Conservation (phyloP, 2,329 filamentous ascomycete genomes). For the Penicillium oxalicum region DNA sequence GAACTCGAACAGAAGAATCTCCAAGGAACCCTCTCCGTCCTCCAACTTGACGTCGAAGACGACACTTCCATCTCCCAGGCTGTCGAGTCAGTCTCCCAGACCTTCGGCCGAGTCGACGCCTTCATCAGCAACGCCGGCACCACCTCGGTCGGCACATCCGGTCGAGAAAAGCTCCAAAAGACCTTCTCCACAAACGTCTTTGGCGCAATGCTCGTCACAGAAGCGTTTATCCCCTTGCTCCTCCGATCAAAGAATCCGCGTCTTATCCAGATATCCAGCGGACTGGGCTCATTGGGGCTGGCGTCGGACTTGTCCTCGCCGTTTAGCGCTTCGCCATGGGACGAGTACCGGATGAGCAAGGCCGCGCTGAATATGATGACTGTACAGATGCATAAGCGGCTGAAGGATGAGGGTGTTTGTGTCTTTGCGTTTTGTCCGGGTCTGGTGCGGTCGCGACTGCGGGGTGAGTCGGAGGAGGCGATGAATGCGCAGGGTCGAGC, state of each 20-base stretch:
- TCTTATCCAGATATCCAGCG: background rate
- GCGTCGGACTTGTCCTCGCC: background rate
- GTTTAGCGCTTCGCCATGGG: constrained; percentile 1
- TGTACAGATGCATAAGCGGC: constrained; percentile 13
- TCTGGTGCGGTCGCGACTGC: background rate
- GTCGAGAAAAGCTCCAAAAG: background rate
- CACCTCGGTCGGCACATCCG: background rate
- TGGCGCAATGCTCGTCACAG: background rate
- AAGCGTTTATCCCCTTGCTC: background rate
- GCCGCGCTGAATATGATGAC: constrained; percentile 17
- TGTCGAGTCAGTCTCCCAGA: background rate
- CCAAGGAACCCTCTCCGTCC: background rate
- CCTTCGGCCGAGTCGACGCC: background rate
- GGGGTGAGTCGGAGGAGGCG: background rate
- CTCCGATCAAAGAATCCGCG: background rate
- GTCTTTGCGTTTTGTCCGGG: background rate
- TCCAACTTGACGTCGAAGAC: background rate
- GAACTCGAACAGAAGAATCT: background rate
- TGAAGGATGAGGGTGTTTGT: constrained; percentile 11
- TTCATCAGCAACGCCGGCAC: constrained; percentile 1
- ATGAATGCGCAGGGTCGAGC: background rate
- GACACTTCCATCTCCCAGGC: background rate
- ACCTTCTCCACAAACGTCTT: background rate
- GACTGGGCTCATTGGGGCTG: background rate
- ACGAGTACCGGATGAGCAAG: constrained; percentile 19